Evolutionary conservation across 164 flowering plant species (phyloP), one percentile per base, ranked within the genome.

Genomic region (Cinnamomum micranthum): DNA sequence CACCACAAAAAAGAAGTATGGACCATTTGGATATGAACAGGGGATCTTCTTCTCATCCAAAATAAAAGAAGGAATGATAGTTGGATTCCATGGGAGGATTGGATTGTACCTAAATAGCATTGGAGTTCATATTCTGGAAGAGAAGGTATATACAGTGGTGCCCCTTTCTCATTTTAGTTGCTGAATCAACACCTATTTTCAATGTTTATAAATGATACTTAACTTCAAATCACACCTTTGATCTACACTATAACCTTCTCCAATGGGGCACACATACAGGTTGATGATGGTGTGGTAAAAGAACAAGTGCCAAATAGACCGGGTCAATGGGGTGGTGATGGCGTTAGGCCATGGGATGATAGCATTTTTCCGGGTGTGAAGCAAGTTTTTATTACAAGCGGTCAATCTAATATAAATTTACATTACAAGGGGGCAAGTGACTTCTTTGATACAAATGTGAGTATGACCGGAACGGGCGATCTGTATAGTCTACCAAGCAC

Each of bases 301-400:
- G 90, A 90, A 78, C 89, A 91, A 73, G 86, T 83, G 14, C 90
- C 93, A 65, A 82, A 78, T 59, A 91, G 88, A 33, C 83, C 91
- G 0, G 95, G 97, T 1, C 98, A 95, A 10, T 93, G 98, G 97
- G 97, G 97, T n/a, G 98, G 98, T 1, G 91, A 91, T 33, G 90
- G 93, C 77, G 96, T 96, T 11, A 79, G 75, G 67, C 82, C 89
- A 10, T 93, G 98, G 98, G 97, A 93, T 76, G 98, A 91, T 80
- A 97, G 98, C 31, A 93, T 90, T 5, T 89, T 80, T 72, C 78
- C 91, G 2, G 98, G 96, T 24, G 80, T 91, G n/a, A 90, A 79
- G 76, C 91, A 91, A 75, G 89, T 93, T 24, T 77, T 74, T 55
- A 6, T 90, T 71, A 86, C 86, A 12, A 85, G 83, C 81, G 73